Conservation (phyloP, 176 grass and related monocot genomes). For the Carex cristatella region DNA sequence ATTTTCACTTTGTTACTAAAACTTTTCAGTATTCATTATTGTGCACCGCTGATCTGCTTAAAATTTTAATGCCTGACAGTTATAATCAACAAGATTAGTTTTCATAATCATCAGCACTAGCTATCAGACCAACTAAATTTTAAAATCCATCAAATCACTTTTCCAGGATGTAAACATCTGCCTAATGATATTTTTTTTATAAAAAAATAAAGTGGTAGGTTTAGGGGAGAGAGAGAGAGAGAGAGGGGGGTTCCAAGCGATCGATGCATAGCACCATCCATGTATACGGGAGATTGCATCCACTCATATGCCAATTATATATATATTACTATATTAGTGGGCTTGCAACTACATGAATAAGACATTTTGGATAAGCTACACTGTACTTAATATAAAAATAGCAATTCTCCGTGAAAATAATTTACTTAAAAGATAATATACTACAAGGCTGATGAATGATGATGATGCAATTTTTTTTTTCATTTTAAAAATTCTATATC, state of each 20-base stretch:
- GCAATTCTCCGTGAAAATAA: background rate
- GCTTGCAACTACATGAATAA: slow-evolving; percentile 3
- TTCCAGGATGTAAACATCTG: background rate
- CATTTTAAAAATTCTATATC: background rate
- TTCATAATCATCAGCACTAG: no score
- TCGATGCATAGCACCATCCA: background rate
- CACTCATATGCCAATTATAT: slow-evolving; percentile 9
- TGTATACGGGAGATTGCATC: slow-evolving; percentile 7
- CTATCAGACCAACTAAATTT: no score
- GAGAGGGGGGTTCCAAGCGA: background rate
- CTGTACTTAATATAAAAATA: background rate
- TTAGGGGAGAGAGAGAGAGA: background rate
- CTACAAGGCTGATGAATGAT: background rate
- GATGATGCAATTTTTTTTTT: background rate
- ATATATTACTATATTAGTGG: background rate
- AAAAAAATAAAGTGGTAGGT: background rate
- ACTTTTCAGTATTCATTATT: no score
- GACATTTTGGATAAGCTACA: slow-evolving; percentile 10
- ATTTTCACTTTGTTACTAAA: no score
- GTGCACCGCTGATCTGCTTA: no score
- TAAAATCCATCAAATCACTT: background rate
- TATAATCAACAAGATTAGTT: no score
- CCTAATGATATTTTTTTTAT: background rate
- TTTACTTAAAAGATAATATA: background rate
- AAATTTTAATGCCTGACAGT: no score